These are phyloP conservation scores for Mrakia gelida DNA, from an alignment of 768 basidiomycete species.

Conservation along the genomic window DNA sequence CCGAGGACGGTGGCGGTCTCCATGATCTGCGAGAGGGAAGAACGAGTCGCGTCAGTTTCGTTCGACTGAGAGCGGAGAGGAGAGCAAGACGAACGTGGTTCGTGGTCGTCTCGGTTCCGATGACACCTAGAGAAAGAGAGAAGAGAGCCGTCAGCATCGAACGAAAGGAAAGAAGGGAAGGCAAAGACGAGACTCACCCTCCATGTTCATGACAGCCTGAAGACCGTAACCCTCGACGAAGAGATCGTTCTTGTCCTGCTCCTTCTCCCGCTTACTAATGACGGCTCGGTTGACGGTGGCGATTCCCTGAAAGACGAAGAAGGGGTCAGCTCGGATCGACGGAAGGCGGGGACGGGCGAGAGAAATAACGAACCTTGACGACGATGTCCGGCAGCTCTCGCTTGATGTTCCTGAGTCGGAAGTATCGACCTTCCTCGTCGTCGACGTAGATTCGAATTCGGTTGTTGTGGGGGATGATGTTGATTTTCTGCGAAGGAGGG, in stretches of 20 bases:
- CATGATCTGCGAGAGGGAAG: conserved; percentile 53
- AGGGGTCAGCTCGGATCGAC: background rate
- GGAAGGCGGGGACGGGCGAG: background rate
- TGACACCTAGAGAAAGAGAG: conserved; percentile 58
- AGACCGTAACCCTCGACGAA: conserved; percentile 96
- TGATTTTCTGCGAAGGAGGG: conserved; percentile 54
- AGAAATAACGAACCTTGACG: conserved; percentile 62
- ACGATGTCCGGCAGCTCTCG: conserved; percentile 77
- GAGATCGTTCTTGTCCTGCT: conserved; percentile 82
- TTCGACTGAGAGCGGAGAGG: background rate
- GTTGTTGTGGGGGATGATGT: conserved; percentile 41
- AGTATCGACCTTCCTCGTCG: conserved; percentile 44
- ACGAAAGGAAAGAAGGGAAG: conserved; percentile 25
- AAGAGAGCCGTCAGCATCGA: background rate
- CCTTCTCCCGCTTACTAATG: conserved; percentile 91
- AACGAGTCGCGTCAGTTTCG: background rate
- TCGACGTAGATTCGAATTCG: conserved; percentile 48
- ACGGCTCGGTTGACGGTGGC: conserved; percentile 83
- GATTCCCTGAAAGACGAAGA: conserved; percentile 59
- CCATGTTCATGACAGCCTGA: conserved; percentile 93
- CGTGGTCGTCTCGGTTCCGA: conserved; percentile 85
- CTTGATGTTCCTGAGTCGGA: conserved; percentile 71
- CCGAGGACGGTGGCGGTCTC: conserved; percentile 93
- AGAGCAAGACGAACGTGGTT: conserved; percentile 59
- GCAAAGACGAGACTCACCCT: conserved; percentile 57